Conservation (phyloP, 2,329 filamentous ascomycete species). For the Cephalotrichum gorgonifer region DNA sequence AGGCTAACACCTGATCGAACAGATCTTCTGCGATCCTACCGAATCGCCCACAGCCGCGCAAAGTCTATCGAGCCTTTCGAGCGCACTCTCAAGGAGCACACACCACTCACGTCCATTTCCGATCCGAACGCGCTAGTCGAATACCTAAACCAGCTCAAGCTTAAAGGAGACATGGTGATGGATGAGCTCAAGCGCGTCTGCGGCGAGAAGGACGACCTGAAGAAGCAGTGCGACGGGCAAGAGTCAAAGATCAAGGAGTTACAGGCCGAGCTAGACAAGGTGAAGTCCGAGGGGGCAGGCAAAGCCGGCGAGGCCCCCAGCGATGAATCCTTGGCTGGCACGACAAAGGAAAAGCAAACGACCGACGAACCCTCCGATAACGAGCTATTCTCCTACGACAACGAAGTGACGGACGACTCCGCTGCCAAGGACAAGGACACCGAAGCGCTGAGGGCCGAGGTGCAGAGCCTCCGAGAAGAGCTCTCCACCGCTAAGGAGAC, state of each 20-base stretch:
- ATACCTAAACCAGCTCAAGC: slow-evolving; percentile 76
- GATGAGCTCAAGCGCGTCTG: slow-evolving; percentile 85
- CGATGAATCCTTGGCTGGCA: not conserved
- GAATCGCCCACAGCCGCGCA: slow-evolving; percentile 78
- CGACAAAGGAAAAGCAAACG: not conserved
- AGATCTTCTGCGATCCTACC: slow-evolving; percentile 71
- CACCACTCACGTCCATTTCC: slow-evolving; percentile 76
- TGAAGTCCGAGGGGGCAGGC: slow-evolving; percentile 16
- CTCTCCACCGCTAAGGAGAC: slow-evolving; percentile 63
- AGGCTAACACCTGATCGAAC: not conserved
- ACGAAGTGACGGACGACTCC: slow-evolving; percentile 69
- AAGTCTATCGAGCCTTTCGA: slow-evolving; percentile 90
- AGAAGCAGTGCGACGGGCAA: slow-evolving; percentile 55
- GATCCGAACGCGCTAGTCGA: slow-evolving; percentile 80
- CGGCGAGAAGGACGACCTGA: slow-evolving; percentile 68
- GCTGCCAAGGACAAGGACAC: slow-evolving; percentile 58
- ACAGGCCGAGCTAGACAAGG: slow-evolving; percentile 38
- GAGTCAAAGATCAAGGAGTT: slow-evolving; percentile 24
- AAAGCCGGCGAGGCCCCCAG: slow-evolving; percentile 17
- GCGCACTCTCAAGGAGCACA: slow-evolving; percentile 80
- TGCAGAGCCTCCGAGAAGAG: slow-evolving; percentile 58
- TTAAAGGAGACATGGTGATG: slow-evolving; percentile 87
- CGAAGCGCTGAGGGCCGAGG: slow-evolving; percentile 56
- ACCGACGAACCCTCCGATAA: slow-evolving; percentile 7
- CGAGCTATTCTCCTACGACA: slow-evolving; percentile 88